phyloP scores from a whole-genome alignment of 129 eudicot species.

The Artemisia argyi region DNA sequence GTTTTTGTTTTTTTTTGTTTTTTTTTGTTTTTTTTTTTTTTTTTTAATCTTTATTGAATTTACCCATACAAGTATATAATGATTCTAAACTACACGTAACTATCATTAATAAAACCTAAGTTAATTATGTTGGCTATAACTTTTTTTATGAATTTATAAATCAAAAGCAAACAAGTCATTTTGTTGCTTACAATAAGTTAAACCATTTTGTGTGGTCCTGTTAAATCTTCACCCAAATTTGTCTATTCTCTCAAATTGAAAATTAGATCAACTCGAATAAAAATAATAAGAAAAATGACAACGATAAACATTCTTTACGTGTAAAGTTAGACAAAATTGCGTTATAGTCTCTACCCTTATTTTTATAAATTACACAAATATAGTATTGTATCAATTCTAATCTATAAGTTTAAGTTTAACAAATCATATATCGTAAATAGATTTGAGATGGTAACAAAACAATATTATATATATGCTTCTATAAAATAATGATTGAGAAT shows the following conservation, averaged over 20 bases:
- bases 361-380: neutral
- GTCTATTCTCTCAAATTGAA: constrained; percentile 5
- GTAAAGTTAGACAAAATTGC: neutral
- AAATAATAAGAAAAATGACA: neutral
- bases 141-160: neutral
- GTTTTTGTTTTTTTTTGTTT: too few relatives aligned
- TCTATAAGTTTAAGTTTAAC: too few relatives aligned
- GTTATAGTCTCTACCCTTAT: too few relatives aligned
- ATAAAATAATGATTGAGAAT: neutral
- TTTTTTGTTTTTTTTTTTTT: too few relatives aligned
- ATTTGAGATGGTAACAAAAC: too few relatives aligned
- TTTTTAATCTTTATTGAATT: too few relatives aligned
- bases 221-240: constrained; percentile 17
- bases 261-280: neutral
- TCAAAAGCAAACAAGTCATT: constrained; percentile 12
- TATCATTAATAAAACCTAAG: too few relatives aligned
- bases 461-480: too few relatives aligned
- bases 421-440: too few relatives aligned
- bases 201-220: constrained; percentile 27
- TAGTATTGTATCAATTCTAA: too few relatives aligned
- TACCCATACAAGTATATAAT: too few relatives aligned
- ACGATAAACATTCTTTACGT: neutral
- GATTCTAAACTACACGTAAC: too few relatives aligned
- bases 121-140: neutral
- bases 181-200: constrained; percentile 18